A percentile compares a stretch with the other conserved stretches of the same genome.
phyloP scores from a whole-genome alignment of 139 green algal genomes.

The Deuterostichococcus epilithicus region DNA sequence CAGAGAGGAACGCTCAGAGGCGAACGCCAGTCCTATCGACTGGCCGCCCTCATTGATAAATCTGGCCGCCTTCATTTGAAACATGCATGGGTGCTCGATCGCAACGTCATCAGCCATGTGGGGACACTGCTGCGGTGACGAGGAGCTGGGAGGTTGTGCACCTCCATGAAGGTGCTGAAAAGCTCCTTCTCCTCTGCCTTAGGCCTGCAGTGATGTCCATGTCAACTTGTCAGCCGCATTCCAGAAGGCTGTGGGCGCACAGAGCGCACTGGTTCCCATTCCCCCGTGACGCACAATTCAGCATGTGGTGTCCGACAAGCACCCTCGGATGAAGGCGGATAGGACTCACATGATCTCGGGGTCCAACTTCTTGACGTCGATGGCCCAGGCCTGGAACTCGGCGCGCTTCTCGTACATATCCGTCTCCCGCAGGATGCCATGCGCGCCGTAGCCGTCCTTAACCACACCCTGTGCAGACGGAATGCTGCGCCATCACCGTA shows the following conservation, averaged over 20 bases:
- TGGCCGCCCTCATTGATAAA: too few species aligned
- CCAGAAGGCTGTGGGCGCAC: neutral
- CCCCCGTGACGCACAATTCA: too few species aligned
- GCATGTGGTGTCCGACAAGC: too few species aligned
- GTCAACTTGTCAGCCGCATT: neutral
- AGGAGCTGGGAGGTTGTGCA: neutral
- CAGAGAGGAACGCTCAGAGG: neutral
- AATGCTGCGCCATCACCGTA: neutral
- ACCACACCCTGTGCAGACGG: neutral
- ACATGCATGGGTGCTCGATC: neutral
- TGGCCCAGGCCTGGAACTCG: constrained; percentile 82
- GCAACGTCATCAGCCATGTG: too few species aligned
- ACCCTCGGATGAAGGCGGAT: neutral
- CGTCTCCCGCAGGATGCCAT: constrained; percentile 73
- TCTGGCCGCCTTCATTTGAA: neutral
- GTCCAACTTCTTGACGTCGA: constrained; percentile 72
- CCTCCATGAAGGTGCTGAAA: constrained; percentile 65
- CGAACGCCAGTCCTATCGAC: too few species aligned
- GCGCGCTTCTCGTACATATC: constrained; percentile 57
- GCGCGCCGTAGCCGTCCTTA: constrained; percentile 69
- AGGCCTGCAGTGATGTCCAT: constrained; percentile 2
- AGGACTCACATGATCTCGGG: constrained; percentile 51
- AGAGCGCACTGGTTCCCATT: too few species aligned
- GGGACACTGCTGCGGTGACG: too few species aligned
- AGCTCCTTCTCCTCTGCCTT: constrained; percentile 77